phyloP scores from a whole-genome alignment of 108 stramenopile species.

The Schizochytrium sp. region DNA sequence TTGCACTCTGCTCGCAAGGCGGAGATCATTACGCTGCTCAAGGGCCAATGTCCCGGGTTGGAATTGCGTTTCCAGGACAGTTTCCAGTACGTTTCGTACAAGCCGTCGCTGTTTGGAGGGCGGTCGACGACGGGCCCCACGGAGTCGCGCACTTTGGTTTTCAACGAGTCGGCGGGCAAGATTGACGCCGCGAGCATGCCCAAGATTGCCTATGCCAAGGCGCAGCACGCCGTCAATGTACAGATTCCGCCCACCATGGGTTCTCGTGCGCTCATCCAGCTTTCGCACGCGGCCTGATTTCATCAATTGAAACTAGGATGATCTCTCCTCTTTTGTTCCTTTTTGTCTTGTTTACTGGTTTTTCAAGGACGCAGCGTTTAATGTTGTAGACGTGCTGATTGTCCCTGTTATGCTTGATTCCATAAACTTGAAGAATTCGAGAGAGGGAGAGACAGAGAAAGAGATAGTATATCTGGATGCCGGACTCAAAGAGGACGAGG shows the following conservation, averaged over 20 bases:
- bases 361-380: too few relatives aligned
- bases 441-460: too few relatives aligned
- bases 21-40: slow-evolving; percentile 3
- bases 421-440: too few relatives aligned
- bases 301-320: too few relatives aligned
- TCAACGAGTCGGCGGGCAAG: not conserved
- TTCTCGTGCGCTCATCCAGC: not conserved
- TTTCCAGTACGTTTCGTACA: not conserved
- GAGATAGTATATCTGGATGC: too few relatives aligned
- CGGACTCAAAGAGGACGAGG: too few relatives aligned
- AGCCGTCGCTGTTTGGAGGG: not conserved
- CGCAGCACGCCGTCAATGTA: not conserved
- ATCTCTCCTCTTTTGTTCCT: too few relatives aligned
- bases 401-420: too few relatives aligned
- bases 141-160: not conserved
- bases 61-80: not conserved
- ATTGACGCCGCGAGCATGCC: not conserved
- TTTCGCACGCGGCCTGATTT: not conserved
- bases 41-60: not conserved
- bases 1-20: not conserved
- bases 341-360: too few relatives aligned
- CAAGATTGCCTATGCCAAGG: not conserved
- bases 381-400: too few relatives aligned
- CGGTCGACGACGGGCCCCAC: not conserved
- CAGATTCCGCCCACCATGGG: not conserved